Percentiles rank a stretch among this genome's conserved stretches.
phyloP scores from a whole-genome alignment of 139 green algal species.

The Eudorina sp. region DNA sequence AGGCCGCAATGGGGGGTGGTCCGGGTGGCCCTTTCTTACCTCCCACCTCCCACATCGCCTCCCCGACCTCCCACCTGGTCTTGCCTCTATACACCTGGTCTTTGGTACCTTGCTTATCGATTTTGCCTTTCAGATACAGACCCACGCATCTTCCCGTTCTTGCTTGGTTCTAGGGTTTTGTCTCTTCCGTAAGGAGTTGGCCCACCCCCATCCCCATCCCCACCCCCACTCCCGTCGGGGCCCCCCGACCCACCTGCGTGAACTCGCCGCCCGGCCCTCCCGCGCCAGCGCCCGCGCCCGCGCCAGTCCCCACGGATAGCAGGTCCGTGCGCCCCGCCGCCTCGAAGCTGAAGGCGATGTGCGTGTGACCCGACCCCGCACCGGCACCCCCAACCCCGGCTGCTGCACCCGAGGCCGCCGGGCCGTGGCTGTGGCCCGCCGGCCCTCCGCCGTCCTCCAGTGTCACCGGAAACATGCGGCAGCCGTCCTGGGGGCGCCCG shows the following conservation, averaged over 20 bases:
- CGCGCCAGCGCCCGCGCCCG: background rate
- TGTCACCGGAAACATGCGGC: background rate
- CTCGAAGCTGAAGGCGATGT: conserved; percentile 62
- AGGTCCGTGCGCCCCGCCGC: conserved; percentile 51
- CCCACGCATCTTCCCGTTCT: too few species aligned
- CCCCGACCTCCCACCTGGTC: background rate
- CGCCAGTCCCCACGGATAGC: conserved; percentile 27
- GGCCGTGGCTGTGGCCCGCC: background rate
- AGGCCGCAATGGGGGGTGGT: background rate
- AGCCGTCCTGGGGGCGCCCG: conserved; percentile 23
- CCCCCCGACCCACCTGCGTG: conserved; percentile 23
- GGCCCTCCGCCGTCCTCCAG: background rate
- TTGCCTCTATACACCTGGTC: too few species aligned
- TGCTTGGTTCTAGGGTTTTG: too few species aligned
- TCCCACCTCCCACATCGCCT: background rate
- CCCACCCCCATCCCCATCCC: background rate
- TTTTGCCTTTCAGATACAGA: too few species aligned
- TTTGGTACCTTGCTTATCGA: too few species aligned
- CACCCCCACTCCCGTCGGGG: background rate
- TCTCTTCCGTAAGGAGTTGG: too few species aligned
- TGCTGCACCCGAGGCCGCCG: background rate
- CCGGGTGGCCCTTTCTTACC: background rate
- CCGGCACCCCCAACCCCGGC: too few species aligned
- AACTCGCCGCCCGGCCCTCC: conserved; percentile 35
- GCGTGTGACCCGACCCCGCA: conserved; percentile 26